Base-by-base conservation (phyloP, 139 green algal species). In the Pleodorina starrii region DNA sequence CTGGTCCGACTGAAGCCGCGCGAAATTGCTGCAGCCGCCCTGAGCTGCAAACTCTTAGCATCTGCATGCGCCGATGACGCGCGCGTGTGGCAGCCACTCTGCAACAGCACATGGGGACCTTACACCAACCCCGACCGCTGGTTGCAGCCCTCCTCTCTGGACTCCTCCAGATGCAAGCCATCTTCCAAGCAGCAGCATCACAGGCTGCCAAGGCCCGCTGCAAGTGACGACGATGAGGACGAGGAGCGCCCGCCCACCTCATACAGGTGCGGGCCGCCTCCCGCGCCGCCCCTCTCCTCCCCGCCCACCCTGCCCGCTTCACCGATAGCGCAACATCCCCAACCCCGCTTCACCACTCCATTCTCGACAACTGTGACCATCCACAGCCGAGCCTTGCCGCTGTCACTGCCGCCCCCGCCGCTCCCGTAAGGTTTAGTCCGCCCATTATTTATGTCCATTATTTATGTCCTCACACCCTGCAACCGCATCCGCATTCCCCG, bases 11-110 rank as follows among this genome's bases (percentile, higher is more conserved):
- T 87, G 2, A 57, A 48, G 17, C 42, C 40, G 7, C 40, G 42
- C 0, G 42, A 77, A 29, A 63, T 78, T 48, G 60, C 17, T 5
- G 14, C 21, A 6, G 63, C 32, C 19, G 43, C 66, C 2, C 42
- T 88, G 5, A 57, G 32, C 23, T 88, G 83, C 36, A 80, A 80
- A 40, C 83, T 66, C 21, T 42, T 88, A 25, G 21, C 32, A n/a
- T 36, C 29, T 4, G 68, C 32, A 10, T 66, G 32, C 38, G 21
- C 16, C 2, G 83, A 80, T 32, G 83, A 88, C 42, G 66, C 46
- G 17, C 80, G 80, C 43, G 35, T 88, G 16, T 87, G 81, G 81
- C 43, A 57, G 16, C 80, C 27, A 27, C 27, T 79, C 0, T 87
- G 81, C 44, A n/a, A 27, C 7, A 9, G 14, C 5, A 36, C 10